Evolutionary conservation across 257 asterid species (phyloP).

Genomic region (Gentiana dahurica): DNA sequence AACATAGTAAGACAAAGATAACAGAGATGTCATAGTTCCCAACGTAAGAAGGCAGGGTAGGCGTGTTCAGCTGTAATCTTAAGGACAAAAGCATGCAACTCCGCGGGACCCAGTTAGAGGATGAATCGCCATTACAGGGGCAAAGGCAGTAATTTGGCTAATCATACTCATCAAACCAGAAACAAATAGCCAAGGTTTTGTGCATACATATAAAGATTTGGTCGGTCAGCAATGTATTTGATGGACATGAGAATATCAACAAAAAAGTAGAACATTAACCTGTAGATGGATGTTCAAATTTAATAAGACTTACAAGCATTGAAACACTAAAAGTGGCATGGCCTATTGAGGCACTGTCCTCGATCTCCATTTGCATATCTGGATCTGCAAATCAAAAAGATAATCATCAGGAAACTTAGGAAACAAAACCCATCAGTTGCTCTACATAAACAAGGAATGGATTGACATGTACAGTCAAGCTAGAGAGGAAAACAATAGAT

Average conservation of each 20-base stretch:
- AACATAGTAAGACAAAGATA: background rate
- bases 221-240: background rate
- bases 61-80: no score
- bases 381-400: conserved; percentile 51
- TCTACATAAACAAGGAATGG: no score
- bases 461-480: no score
- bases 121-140: no score
- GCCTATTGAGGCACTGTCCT: conserved; percentile 58
- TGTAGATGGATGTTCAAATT: conserved; percentile 7
- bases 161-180: background rate
- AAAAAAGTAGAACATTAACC: background rate
- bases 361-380: conserved; percentile 87
- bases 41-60: no score
- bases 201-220: conserved; percentile 3
- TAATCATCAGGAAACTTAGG: conserved; percentile 10
- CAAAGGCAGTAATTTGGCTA: no score
- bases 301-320: conserved; percentile 50
- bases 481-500: no score
- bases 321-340: conserved; percentile 58
- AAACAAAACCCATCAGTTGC: background rate
- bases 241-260: background rate
- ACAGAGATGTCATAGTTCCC: no score
- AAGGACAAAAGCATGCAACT: no score
- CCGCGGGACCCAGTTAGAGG: no score
- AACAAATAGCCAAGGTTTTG: background rate